Conservation (phyloP, 2,329 filamentous ascomycete genomes). For the Talaromyces sp. region DNA sequence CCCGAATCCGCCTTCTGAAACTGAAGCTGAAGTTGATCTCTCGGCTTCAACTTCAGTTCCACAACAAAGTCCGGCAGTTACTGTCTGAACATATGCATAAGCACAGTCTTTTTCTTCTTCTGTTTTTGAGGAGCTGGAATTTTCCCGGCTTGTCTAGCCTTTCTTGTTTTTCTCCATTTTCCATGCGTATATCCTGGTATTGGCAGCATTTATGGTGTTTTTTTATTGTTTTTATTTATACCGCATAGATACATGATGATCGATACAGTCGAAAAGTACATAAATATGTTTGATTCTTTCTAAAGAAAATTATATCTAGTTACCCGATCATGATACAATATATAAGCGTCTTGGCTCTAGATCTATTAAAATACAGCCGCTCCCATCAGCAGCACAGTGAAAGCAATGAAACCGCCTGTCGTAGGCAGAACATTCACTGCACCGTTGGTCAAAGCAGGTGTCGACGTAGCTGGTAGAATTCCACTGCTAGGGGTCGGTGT, state of each 20-base stretch:
- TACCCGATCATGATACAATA: not conserved
- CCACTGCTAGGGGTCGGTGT: not conserved
- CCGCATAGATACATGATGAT: not conserved
- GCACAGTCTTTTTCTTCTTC: not conserved
- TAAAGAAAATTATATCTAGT: too few relatives aligned
- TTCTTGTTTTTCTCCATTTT: not conserved
- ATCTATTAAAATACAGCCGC: not conserved
- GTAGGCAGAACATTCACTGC: not conserved
- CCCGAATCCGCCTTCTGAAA: conserved; percentile 20
- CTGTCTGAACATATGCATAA: conserved; percentile 6
- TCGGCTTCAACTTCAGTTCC: conserved; percentile 15
- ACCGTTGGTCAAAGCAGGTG: not conserved
- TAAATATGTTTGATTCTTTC: not conserved
- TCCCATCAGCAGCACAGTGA: not conserved
- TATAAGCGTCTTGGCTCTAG: not conserved
- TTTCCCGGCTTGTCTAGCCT: not conserved
- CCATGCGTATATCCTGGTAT: not conserved
- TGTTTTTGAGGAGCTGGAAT: not conserved
- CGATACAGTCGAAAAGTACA: not conserved
- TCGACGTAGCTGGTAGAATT: not conserved
- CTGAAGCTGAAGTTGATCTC: conserved; percentile 19
- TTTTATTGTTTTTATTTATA: not conserved
- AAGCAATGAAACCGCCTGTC: not conserved
- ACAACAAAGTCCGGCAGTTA: conserved; percentile 9
- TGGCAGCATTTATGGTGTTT: not conserved